These are phyloP conservation scores for Plasmodium reichenowi DNA, from an alignment of 169 alveolate genomes.

Conservation along the genomic window DNA sequence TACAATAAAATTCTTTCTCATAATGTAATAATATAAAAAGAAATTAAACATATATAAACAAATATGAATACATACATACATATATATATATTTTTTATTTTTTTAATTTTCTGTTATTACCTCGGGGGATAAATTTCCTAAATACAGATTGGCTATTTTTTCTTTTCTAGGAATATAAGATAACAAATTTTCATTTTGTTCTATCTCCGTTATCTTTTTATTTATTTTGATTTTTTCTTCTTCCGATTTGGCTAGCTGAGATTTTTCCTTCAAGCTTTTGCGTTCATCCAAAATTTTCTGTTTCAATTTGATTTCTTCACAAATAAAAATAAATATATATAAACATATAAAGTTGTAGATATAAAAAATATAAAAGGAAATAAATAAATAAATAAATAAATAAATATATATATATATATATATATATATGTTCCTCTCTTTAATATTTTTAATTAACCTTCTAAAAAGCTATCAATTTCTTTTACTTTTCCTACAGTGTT, in stretches of 20 bases:
- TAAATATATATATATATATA: conserved; percentile 17
- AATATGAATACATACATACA: too few relatives aligned
- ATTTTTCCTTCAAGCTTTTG: conserved; percentile 46
- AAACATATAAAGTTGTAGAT: neutral
- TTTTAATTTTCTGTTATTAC: conserved; percentile 26
- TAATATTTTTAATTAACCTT: conserved; percentile 67
- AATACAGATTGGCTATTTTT: conserved; percentile 81
- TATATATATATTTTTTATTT: neutral
- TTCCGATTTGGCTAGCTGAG: conserved; percentile 78
- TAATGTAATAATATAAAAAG: too few relatives aligned
- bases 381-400: too few relatives aligned
- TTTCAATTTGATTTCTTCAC: conserved; percentile 48
- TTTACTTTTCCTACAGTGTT: conserved; percentile 56
- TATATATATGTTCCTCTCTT: neutral
- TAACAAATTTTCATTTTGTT: conserved; percentile 58
- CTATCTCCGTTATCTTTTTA: conserved; percentile 63
- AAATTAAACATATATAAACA: too few relatives aligned
- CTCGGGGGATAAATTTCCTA: conserved; percentile 88
- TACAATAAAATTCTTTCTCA: too few relatives aligned
- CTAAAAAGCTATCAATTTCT: conserved; percentile 84
- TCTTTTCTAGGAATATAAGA: conserved; percentile 71
- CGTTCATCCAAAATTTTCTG: conserved; percentile 74
- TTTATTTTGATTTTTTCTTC: conserved; percentile 79
- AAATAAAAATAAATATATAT: conserved; percentile 13
- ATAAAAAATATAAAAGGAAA: conserved; percentile 7